phyloP scores from a whole-genome alignment of 176 grass and related monocot species.

The Puccinellia tenuiflora region DNA sequence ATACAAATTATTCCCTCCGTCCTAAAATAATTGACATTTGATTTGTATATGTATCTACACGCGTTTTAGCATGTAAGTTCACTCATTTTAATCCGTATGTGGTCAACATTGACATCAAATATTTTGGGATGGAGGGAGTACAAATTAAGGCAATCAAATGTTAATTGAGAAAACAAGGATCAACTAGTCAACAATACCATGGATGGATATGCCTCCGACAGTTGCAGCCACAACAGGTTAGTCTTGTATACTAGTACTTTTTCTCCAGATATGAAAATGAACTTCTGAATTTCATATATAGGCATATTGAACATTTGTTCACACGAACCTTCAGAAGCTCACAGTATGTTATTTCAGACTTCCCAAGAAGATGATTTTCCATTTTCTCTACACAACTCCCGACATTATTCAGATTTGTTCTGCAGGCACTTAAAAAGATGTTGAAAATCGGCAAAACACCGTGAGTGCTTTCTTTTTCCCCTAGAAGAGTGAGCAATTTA shows the following conservation, averaged over 20 bases:
- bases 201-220: background rate
- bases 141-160: background rate
- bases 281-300: slow-evolving; percentile 7
- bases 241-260: background rate
- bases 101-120: too few relatives aligned
- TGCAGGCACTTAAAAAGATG: slow-evolving; percentile 55
- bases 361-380: slow-evolving; percentile 64
- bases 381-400: slow-evolving; percentile 65
- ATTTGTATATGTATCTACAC: too few relatives aligned
- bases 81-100: too few relatives aligned
- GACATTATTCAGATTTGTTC: slow-evolving; percentile 34
- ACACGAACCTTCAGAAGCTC: slow-evolving; percentile 82
- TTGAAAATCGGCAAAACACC: slow-evolving; percentile 62
- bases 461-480: slow-evolving; percentile 42
- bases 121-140: too few relatives aligned
- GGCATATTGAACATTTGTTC: slow-evolving; percentile 12
- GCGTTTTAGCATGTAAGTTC: too few relatives aligned
- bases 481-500: slow-evolving; percentile 52
- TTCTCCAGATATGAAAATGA: slow-evolving; percentile 13
- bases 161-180: background rate
- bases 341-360: slow-evolving; percentile 84
- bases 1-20: too few relatives aligned
- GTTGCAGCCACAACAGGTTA: slow-evolving; percentile 1
- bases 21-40: too few relatives aligned
- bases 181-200: slow-evolving; percentile 1